phyloP scores from a whole-genome alignment of 1,284 basidiomycete genomes.

The Meripilus lineatus region DNA sequence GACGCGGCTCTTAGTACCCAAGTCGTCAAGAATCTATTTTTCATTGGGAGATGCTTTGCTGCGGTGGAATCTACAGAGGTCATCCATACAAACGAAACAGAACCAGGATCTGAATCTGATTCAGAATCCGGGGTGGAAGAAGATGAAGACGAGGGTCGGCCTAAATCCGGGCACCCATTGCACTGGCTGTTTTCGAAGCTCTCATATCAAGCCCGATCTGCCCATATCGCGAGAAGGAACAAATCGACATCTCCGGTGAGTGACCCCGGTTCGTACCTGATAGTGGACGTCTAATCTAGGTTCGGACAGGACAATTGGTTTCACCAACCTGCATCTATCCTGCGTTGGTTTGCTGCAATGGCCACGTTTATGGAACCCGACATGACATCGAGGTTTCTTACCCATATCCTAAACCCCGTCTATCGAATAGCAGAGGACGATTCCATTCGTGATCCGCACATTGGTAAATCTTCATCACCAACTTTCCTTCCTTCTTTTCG shows the following conservation, averaged over 20 bases:
- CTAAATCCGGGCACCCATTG: constrained; percentile 52
- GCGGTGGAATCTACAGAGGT: constrained; percentile 14
- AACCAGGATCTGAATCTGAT: constrained; percentile 13
- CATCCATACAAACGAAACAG: not conserved
- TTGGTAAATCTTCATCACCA: constrained; percentile 58
- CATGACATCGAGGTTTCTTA: constrained; percentile 64
- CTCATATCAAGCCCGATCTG: constrained; percentile 81
- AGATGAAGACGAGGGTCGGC: constrained; percentile 27
- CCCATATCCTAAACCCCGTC: constrained; percentile 83
- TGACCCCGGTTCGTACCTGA: not conserved
- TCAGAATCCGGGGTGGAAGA: constrained; percentile 25
- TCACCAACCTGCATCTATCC: constrained; percentile 71
- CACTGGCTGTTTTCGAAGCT: constrained; percentile 93
- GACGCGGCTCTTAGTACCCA: constrained; percentile 79
- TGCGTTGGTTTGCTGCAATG: constrained; percentile 96
- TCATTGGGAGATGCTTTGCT: constrained; percentile 78
- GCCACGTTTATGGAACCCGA: constrained; percentile 59
- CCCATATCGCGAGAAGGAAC: constrained; percentile 64
- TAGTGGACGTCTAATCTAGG: not conserved
- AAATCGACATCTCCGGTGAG: constrained; percentile 44
- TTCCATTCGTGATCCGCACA: constrained; percentile 67
- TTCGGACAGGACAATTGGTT: constrained; percentile 59
- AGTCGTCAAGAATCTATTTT: constrained; percentile 93
- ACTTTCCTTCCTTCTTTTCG: not conserved
- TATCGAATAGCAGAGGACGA: constrained; percentile 88